Conservation (phyloP, 345 rosid species). For the Camelina hispida region DNA sequence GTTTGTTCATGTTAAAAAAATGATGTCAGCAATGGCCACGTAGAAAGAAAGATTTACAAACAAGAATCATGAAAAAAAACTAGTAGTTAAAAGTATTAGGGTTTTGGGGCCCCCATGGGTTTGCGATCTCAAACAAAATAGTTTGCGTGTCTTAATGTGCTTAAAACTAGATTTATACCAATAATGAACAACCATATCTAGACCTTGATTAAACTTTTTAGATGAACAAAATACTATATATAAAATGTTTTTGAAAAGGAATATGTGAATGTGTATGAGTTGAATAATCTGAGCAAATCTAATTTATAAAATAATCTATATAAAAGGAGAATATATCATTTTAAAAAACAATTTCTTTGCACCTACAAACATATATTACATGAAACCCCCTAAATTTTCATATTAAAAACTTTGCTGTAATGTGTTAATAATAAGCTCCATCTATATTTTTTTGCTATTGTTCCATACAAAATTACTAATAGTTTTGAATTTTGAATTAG, state of each 20-base stretch:
- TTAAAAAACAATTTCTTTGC: too few relatives aligned
- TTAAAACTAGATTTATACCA: conserved; percentile 42
- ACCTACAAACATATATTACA: neutral
- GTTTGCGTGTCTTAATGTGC: conserved; percentile 41
- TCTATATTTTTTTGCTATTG: neutral
- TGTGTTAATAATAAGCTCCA: neutral
- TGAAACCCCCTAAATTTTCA: neutral
- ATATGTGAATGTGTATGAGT: neutral
- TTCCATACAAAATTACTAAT: neutral
- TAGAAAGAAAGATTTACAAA: neutral
- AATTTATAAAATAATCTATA: neutral
- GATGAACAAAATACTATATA: neutral
- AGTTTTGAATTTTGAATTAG: neutral
- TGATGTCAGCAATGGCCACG: conserved; percentile 36
- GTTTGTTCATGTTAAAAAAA: neutral
- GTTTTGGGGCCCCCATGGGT: conserved; percentile 39
- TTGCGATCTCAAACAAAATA: conserved; percentile 25
- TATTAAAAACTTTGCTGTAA: neutral
- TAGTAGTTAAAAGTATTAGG: conserved; percentile 36
- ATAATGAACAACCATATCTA: conserved; percentile 39
- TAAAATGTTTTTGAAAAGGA: neutral
- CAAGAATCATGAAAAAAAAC: conserved; percentile 11
- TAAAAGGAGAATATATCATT: neutral
- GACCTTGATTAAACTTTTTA: conserved; percentile 20
- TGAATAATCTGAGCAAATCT: neutral